Evolutionary conservation across 2,329 filamentous ascomycete genomes (phyloP).

Genomic region (Verticillium isaacii): DNA sequence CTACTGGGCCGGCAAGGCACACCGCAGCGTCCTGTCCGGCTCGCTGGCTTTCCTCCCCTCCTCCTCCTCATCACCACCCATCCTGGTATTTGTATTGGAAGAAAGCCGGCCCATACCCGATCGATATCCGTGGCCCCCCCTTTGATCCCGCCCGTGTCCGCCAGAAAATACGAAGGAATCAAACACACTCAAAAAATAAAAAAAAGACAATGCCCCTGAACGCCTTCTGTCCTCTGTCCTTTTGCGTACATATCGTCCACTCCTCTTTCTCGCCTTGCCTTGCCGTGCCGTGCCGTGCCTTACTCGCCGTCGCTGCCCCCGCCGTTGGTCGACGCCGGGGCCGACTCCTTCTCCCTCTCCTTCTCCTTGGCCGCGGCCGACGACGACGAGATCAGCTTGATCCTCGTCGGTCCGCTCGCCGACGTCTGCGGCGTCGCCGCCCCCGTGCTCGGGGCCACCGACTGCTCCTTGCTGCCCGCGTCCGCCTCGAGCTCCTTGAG

Average conservation of each 20-base stretch:
- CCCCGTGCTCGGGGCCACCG: slow-evolving; percentile 48
- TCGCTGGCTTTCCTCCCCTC: slow-evolving; percentile 13
- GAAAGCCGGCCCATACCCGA: slow-evolving; percentile 3
- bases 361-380: slow-evolving; percentile 16
- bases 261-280: not conserved
- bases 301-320: slow-evolving; percentile 50
- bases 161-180: slow-evolving; percentile 5
- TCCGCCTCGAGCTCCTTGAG: slow-evolving; percentile 51
- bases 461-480: slow-evolving; percentile 29
- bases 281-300: no score
- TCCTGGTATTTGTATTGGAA: slow-evolving; percentile 20
- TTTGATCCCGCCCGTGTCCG: slow-evolving; percentile 12
- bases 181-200: not conserved
- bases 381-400: slow-evolving; percentile 59
- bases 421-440: slow-evolving; percentile 61
- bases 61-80: slow-evolving; percentile 6
- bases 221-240: not conserved
- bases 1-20: not conserved
- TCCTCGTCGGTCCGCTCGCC: slow-evolving; percentile 50
- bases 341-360: slow-evolving; percentile 13
- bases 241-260: not conserved
- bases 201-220: not conserved
- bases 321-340: slow-evolving; percentile 14
- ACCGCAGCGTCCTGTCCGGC: not conserved
- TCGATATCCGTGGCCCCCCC: slow-evolving; percentile 8